Conservation (phyloP, 2,329 filamentous ascomycete genomes). For the Alternaria angustiovoidea region DNA sequence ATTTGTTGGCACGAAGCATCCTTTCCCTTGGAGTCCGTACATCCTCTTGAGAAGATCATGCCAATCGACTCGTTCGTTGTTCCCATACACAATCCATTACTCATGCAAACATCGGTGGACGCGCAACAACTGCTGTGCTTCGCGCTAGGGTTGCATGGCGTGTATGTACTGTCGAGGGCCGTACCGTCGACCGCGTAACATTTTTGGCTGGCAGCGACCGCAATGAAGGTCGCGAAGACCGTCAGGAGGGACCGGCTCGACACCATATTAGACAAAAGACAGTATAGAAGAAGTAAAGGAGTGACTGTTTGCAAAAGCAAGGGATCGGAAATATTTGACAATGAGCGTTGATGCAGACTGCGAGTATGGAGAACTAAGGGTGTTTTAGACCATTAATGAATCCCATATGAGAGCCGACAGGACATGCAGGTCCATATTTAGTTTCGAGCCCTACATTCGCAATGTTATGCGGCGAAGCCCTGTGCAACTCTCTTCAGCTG, state of each 20-base stretch:
- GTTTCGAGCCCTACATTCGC: conserved; percentile 24
- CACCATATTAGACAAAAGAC: conserved; percentile 30
- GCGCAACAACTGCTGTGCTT: conserved; percentile 48
- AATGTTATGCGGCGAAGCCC: conserved; percentile 35
- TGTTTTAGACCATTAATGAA: conserved; percentile 18
- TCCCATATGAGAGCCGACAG: conserved; percentile 19
- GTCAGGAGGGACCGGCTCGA: conserved; percentile 23
- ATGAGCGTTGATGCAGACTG: conserved; percentile 6
- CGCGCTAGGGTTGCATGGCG: conserved; percentile 40
- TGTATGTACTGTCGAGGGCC: conserved; percentile 37
- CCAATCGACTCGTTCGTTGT: conserved; percentile 39
- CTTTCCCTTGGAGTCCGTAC: conserved; percentile 45
- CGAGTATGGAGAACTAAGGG: conserved; percentile 8
- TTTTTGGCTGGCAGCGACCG: conserved; percentile 29
- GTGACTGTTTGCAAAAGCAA: conserved; percentile 11
- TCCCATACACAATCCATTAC: conserved; percentile 47
- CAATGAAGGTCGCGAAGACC: conserved; percentile 20
- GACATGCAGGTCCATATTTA: conserved; percentile 24
- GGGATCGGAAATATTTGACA: conserved; percentile 1
- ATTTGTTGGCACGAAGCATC: conserved; percentile 40
- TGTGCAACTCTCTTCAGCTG: conserved; percentile 32
- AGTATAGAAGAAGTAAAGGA: conserved; percentile 12
- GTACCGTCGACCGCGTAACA: conserved; percentile 45
- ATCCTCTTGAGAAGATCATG: conserved; percentile 46
- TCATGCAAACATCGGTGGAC: conserved; percentile 44